Percentiles rank a stretch among this genome's conserved stretches.
Conservation (phyloP, 768 basidiomycete genomes). For the Termitomyces sp. region DNA sequence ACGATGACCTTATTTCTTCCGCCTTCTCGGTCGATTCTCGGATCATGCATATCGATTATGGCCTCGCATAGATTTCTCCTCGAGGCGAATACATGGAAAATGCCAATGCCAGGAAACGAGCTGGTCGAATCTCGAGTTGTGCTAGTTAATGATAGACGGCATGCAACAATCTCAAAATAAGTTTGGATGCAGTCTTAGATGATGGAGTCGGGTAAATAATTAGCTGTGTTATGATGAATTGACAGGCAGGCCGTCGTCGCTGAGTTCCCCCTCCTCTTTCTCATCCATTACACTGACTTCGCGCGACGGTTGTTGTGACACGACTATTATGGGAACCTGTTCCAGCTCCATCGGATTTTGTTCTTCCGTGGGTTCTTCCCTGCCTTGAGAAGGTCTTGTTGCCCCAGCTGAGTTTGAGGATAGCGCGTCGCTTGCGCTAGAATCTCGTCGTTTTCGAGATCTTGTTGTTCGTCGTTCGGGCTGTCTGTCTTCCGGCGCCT, state of each 20-base stretch:
- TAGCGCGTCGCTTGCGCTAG: constrained; percentile 47
- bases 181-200: background rate
- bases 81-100: too few species aligned
- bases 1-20: too few species aligned
- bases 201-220: background rate
- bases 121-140: background rate
- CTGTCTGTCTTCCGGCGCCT: constrained; percentile 28
- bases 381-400: constrained; percentile 5
- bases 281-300: constrained; percentile 20
- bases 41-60: too few species aligned
- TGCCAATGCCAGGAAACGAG: background rate
- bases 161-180: too few species aligned
- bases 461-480: constrained; percentile 44
- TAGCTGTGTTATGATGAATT: background rate
- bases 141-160: background rate
- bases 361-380: background rate
- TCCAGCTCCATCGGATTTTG: constrained; percentile 6
- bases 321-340: constrained; percentile 6
- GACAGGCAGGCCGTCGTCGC: constrained; percentile 20
- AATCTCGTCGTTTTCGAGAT: constrained; percentile 42
- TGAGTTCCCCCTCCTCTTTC: constrained; percentile 36
- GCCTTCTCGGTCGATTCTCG: too few species aligned
- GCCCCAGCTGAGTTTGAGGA: constrained; percentile 20
- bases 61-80: too few species aligned
- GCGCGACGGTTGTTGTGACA: constrained; percentile 4